Conservation (phyloP, 164 flowering plant species). For the Vitis rotundifolia region DNA sequence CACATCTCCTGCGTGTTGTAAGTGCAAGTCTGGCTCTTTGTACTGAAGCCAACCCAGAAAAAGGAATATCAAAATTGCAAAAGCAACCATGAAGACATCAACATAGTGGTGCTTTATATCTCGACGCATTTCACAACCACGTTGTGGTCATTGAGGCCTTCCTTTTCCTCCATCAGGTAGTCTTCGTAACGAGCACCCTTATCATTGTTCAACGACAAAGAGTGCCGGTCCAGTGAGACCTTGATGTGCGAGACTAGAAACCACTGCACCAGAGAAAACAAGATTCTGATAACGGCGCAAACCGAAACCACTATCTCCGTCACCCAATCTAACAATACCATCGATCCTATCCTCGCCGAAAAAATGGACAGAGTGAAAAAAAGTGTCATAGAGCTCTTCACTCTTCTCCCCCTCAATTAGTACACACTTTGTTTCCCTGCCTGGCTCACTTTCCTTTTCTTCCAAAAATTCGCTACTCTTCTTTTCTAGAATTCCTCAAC, state of each 20-base stretch:
- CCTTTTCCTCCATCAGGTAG: slow-evolving; percentile 21
- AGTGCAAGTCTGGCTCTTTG: slow-evolving; percentile 16
- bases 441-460: too few relatives aligned
- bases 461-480: too few relatives aligned
- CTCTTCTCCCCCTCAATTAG: too few relatives aligned
- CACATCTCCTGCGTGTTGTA: slow-evolving; percentile 10
- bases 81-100: slow-evolving; percentile 17
- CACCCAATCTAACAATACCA: too few relatives aligned
- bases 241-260: slow-evolving; percentile 14
- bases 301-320: slow-evolving; percentile 17
- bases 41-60: slow-evolving; percentile 20
- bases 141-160: slow-evolving; percentile 15
- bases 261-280: slow-evolving; percentile 22
- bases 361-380: too few relatives aligned
- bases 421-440: too few relatives aligned
- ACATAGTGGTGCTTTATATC: slow-evolving; percentile 18
- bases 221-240: slow-evolving; percentile 3
- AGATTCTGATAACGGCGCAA: slow-evolving; percentile 19
- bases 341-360: too few relatives aligned
- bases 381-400: too few relatives aligned
- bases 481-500: too few relatives aligned
- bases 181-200: slow-evolving; percentile 15
- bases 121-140: slow-evolving; percentile 24
- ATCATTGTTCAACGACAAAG: not conserved
- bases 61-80: slow-evolving; percentile 21